Base-by-base conservation (phyloP, 345 rosid species). In the Boechera stricta region DNA sequence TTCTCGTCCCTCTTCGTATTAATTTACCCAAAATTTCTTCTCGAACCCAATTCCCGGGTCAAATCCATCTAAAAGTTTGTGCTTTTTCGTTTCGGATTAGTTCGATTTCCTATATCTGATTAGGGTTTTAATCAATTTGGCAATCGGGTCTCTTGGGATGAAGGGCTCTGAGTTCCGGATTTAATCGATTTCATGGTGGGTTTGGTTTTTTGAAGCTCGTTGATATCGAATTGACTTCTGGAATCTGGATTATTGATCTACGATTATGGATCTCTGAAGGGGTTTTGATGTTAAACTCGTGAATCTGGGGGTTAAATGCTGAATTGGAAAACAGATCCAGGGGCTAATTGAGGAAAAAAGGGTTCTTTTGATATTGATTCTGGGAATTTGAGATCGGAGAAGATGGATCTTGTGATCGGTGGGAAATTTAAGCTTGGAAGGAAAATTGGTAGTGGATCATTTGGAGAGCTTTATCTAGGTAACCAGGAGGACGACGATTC, bases 371-470 rank as follows among this genome's bases (percentile, higher is more conserved):
- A 31, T 59, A 47, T 68, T 3, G 4, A 4, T 28, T 72, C 61
- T 29, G 36, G 62, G 18, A 21, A 42, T 42, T 38, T 47, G 71
- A 55, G 71, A 70, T 71, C 28, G 36, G 44, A 45, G 67, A 78
- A 76, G 66, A 87, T 87, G 91, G 94, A 91, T 72, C 90, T 78
- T 65, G 83, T 82, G 54, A 82, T 89, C 69, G 94, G 89, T 79
- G 94, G 87, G 7, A 91, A 88, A 82, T 91, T 89, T 81, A 91
- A 86, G 86, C 88, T 91, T 48, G 94, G 92, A 45, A 86, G 94
- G 78, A 91, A 91, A 88, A 91, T 91, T 79, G 97, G 97, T 39
- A 85, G 94, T 82, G 97, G 97, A 49, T 91, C 97, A 52, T 91
- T 91, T 55, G 97, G 97, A 63, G 92, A 89, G 74, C 97, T 91